Evolutionary conservation across 2,329 filamentous ascomycete species (phyloP), one percentile per base, ranked within the genome.

Genomic region (Chalara sp.): DNA sequence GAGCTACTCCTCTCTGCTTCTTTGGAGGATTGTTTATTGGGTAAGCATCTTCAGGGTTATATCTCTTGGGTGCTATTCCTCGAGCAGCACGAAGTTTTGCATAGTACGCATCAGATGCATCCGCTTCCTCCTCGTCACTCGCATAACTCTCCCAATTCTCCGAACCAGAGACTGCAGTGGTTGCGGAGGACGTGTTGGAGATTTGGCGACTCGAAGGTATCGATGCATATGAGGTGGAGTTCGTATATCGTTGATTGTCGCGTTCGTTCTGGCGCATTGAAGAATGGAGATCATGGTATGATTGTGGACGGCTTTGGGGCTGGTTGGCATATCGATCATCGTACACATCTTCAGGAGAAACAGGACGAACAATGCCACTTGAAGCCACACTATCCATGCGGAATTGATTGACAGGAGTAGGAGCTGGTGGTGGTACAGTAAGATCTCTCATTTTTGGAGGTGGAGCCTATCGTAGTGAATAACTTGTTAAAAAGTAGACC

Each of bases 101-200:
- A 68, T 95, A 95, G 68, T 95, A 95, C 66, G 93, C 92, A 54
- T 93, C 88, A 4, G 83, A 84, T 0, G 79, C 80, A 65, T 96
- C 90, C 29, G 78, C 76, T 61, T 89, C 87, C 0, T 84, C 81
- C 62, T 89, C 85, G 54, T 86, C 89, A 66, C 95, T 89, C 60
- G 93, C 91, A 62, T 93, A 97, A 7, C 91, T 96, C 69, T 97
- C 92, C 92, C 92, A 97, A 67, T 97, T 97, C 70, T 97, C 92
- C 4, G 89, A 95, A 1, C 88, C 89, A 5, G 87, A 89, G 30
- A 87, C 76, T 28, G 76, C 77, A 1, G 86, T 89, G n/a, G 72
- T 72, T 28, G 73, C 70, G 2, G 72, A 72, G 2, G 88, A 91
- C 1, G 85, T 84, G 57, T 83, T 83, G 6, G 85, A 89, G 12